A percentile compares a stretch with the other conserved stretches of the same genome.
phyloP scores from a whole-genome alignment of 768 basidiomycete genomes.

The Tephrocybe sp. region DNA sequence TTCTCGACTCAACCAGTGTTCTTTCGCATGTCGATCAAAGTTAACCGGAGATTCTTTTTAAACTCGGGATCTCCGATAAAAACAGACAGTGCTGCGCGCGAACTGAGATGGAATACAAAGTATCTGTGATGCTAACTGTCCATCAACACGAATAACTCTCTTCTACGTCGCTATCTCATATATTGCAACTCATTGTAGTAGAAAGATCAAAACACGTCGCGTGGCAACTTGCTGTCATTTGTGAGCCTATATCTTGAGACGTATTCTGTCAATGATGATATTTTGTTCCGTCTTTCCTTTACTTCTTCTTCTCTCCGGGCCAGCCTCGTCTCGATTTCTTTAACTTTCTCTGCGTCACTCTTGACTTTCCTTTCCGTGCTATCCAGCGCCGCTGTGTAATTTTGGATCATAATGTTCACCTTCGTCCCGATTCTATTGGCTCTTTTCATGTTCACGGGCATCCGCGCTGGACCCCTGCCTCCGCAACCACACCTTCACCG shows the following conservation, averaged over 20 bases:
- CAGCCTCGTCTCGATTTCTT: constrained; percentile 10
- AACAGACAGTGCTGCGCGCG: too few species aligned
- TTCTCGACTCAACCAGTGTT: neutral
- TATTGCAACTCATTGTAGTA: neutral
- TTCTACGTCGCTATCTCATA: neutral
- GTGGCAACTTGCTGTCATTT: neutral
- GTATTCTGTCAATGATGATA: neutral
- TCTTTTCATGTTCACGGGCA: constrained; percentile 7
- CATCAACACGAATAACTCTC: neutral
- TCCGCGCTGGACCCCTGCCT: constrained; percentile 12
- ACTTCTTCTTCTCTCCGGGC: neutral
- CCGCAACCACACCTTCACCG: neutral
- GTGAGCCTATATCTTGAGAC: neutral
- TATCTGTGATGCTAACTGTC: constrained; percentile 7
- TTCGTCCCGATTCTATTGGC: constrained; percentile 1
- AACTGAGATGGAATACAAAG: neutral
- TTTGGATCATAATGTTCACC: constrained; percentile 9
- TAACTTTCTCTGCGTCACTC: neutral
- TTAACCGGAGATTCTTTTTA: too few species aligned
- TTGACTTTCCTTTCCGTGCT: neutral
- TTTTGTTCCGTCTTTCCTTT: neutral
- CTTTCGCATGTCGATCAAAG: too few species aligned
- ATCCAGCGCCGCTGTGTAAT: neutral
- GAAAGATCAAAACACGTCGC: neutral
- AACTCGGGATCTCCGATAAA: too few species aligned